Evolutionary conservation across 2,329 filamentous ascomycete genomes (phyloP), one percentile per base, ranked within the genome.

Genomic region (Nannizziopsis arthrosporioides): DNA sequence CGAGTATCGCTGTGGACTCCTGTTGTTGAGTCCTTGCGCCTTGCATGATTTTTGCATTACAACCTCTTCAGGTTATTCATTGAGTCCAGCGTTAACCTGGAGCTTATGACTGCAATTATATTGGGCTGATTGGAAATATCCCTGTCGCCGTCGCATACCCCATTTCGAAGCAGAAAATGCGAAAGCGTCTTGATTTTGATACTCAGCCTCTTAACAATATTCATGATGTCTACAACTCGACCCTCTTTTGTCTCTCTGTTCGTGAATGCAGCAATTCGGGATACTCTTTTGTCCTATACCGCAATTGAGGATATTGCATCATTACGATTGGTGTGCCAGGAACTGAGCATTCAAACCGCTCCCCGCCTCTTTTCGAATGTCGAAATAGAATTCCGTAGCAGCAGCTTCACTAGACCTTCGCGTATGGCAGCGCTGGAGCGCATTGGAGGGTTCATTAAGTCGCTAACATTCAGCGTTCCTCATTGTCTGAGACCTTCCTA

Each of bases 401-500:
- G 75, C 59, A 82, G 82, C 50, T 89, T 94, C 62, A 88, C 84
- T 44, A 82, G 81, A 57, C 78, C 81, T 31, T 76, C 78, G 53
- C 77, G 84, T 44, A 73, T 92, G 55, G 78, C 83, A 51, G 85
- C 86, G 18, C 73, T 94, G 49, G 77, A 80, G 51, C 76, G 84
- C 52, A 81, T 94, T 57, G 88, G 87, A 49, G 80, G 81, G 56
- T 79, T 90, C 64, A 77, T 93, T 58, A 80, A 85, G 65, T 82
- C 82, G 51, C 73, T 94, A 47, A 84, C 77, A 49, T 93, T 94
- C 68, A 75, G 74, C 61, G 76, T 93, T 56, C 77, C 85, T 22
- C 86, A 93, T 66, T 80, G 5, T 69, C 77, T n/a, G 77, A 84
- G 46, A 92, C 85, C 37, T 89, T 89, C 61, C 73, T 94, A 7